phyloP scores from a whole-genome alignment of 306 rosid species.

The Quercus glauca region DNA sequence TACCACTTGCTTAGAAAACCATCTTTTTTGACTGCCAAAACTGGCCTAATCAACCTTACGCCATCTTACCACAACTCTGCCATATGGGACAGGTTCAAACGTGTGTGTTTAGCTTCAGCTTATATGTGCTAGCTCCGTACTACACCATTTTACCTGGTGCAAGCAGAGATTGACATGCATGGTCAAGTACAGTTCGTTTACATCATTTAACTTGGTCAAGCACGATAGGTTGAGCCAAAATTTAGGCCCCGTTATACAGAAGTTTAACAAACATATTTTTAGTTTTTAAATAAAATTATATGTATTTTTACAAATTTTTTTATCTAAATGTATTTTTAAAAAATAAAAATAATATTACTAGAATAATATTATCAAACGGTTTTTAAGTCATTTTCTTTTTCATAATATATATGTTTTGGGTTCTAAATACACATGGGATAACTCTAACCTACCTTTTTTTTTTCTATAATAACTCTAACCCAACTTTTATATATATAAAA shows the following conservation, averaged over 20 bases:
- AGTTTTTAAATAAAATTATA: too few relatives aligned
- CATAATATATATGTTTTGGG: too few relatives aligned
- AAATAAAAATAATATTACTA: too few relatives aligned
- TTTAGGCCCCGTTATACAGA: background rate
- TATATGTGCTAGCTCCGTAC: background rate
- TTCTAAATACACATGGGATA: too few relatives aligned
- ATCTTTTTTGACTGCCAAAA: constrained; percentile 16
- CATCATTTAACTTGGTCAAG: background rate
- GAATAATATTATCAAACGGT: too few relatives aligned
- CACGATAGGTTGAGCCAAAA: background rate
- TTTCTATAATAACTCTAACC: too few relatives aligned
- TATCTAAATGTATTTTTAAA: fast-evolving
- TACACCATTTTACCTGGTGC: constrained; percentile 7
- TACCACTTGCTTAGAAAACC: constrained; percentile 6
- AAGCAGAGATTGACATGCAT: background rate
- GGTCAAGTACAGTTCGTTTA: too few relatives aligned
- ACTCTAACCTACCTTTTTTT: background rate
- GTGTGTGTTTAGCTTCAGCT: constrained; percentile 5
- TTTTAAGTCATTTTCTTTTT: background rate
- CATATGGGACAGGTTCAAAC: constrained; percentile 10
- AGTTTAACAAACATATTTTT: too few relatives aligned
- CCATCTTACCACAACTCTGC: constrained; percentile 21
- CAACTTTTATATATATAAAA: too few relatives aligned
- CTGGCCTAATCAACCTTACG: constrained; percentile 34
- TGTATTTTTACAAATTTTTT: too few relatives aligned